Base-by-base conservation (phyloP, 805 yeast genomes). In the Sungouiella blattae region DNA sequence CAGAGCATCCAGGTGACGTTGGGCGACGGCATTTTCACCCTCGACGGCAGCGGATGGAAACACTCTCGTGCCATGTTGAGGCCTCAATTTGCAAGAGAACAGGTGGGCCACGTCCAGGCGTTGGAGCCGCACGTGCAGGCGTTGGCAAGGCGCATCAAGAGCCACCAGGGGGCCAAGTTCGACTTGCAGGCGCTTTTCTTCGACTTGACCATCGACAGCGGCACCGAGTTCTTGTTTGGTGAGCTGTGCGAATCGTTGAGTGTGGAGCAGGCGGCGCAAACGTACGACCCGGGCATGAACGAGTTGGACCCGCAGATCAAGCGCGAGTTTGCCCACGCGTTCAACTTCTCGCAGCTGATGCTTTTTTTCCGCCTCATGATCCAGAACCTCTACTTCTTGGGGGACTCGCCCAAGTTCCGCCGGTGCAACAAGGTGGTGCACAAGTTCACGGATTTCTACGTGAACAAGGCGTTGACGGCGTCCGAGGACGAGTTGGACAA, bases 391-490 rank as follows among this genome's bases (percentile, higher is more conserved):
- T 43, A 36, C 40, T 46, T 31, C 29, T 32, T 46, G 11, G 47
- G 32, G 11, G 29, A 38, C 14, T 30, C 31, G 12, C 20, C 12
- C 15, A 37, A 36, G 26, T 46, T 46, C 40, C 38, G 36, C 26
- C 31, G 34, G 21, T 28, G 38, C 36, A 46, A 46, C 37, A 33
- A 31, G 24, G 23, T 34, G 5, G 43, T 46, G 26, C 50, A 46
- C 28, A 37, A 28, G 23, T 44, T 46, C 21, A 38, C 48, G 11
- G 37, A 69, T 42, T 55, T 47, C 38, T 71, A 64, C 42, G 76
- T 69, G 17, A 36, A 58, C 23, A 46, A 46, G 35, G 75, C 71
- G 5, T 53, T 72, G 29, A 45, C 43, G 7, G 45, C 59, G n/a
- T 39, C 54, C 8, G 59, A 42, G 15, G 53, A 53, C 39, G 66